These are phyloP conservation scores for Triticum urartu DNA, from an alignment of 176 grass and related monocot species.

Conservation along the genomic window DNA sequence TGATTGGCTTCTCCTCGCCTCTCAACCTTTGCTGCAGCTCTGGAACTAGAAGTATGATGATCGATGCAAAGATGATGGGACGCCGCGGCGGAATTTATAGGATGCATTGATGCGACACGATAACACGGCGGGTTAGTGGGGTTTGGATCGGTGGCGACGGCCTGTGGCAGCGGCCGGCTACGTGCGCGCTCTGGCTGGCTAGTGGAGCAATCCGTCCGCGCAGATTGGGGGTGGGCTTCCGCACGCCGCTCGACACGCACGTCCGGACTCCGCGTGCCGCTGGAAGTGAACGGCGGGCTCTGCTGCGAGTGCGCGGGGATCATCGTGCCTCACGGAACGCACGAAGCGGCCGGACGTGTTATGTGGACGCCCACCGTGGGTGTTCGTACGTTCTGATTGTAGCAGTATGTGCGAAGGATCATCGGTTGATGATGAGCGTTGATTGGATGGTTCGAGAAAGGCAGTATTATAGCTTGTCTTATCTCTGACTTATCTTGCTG, in stretches of 20 bases:
- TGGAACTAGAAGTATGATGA: not conserved
- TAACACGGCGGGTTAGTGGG: constrained; percentile 5
- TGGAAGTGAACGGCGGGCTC: no score
- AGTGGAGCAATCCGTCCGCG: constrained; percentile 32
- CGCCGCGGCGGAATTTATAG: constrained; percentile 38
- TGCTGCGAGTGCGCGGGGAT: not conserved
- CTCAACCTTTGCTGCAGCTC: not conserved
- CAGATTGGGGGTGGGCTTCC: not conserved
- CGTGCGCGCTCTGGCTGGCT: not conserved
- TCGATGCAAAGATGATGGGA: not conserved
- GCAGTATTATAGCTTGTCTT: not conserved
- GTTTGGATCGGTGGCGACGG: constrained; percentile 23
- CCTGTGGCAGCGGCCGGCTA: constrained; percentile 22
- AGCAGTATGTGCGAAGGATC: not conserved
- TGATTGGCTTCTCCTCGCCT: not conserved
- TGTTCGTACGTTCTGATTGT: not conserved
- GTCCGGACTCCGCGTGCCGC: not conserved
- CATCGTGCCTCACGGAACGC: not conserved
- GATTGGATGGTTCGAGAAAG: not conserved
- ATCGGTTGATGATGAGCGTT: not conserved
- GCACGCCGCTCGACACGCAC: constrained; percentile 23
- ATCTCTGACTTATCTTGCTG: not conserved
- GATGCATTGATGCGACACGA: not conserved
- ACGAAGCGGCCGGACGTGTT: not conserved
- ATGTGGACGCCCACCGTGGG: not conserved